A percentile compares a stretch with the other conserved stretches of the same genome.
phyloP scores from a whole-genome alignment of 225 moss, liverwort and hornwort species.

The Lunularia cruciata region DNA sequence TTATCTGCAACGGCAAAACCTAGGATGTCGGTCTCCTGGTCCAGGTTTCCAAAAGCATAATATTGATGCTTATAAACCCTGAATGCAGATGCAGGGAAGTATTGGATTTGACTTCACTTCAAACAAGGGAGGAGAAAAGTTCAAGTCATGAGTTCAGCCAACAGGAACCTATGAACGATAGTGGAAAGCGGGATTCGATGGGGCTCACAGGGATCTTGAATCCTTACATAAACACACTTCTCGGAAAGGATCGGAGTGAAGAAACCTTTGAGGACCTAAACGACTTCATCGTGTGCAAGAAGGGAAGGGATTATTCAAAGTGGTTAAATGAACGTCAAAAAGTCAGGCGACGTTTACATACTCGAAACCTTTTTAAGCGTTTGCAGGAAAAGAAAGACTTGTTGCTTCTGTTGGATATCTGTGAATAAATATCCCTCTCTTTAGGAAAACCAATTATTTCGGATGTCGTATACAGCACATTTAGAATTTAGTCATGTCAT shows the following conservation, averaged over 20 bases:
- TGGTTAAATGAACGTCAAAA: constrained; percentile 74
- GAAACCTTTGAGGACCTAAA: constrained; percentile 83
- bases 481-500: too few species aligned
- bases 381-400: constrained; percentile 65
- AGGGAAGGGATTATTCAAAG: constrained; percentile 68
- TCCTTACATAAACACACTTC: constrained; percentile 57
- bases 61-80: too few species aligned
- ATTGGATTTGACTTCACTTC: background rate
- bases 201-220: constrained; percentile 33
- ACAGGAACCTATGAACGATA: constrained; percentile 25
- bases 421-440: too few species aligned
- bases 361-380: constrained; percentile 66
- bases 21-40: too few species aligned
- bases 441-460: too few species aligned
- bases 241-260: constrained; percentile 36
- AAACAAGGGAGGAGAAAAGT: background rate
- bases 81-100: constrained; percentile 15
- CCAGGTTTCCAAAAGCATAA: too few species aligned
- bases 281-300: constrained; percentile 89
- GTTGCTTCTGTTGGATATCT: constrained; percentile 56
- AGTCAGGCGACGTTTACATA: constrained; percentile 59
- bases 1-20: too few species aligned
- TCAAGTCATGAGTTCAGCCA: background rate
- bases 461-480: too few species aligned
- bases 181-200: constrained; percentile 23